A percentile compares a stretch with the other conserved stretches of the same genome.
These are phyloP conservation scores for Pseudonitzschia pungens DNA, from an alignment of 108 stramenopile species.

Conservation along the genomic window DNA sequence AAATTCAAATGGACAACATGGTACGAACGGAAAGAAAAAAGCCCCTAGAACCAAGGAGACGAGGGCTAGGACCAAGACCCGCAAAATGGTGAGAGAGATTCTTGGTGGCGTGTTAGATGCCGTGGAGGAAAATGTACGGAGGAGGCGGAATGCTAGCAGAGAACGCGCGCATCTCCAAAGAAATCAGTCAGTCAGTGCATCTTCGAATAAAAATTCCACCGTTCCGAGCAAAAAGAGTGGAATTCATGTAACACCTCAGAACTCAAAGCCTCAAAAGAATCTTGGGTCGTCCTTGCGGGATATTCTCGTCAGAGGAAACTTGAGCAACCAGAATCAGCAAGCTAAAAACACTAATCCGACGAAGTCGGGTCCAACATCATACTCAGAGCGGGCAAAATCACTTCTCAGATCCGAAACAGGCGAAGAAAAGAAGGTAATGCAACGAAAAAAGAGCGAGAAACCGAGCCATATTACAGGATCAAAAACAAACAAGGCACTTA, in stretches of 20 bases:
- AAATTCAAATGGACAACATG: slow-evolving; percentile 24
- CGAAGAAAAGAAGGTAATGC: neutral
- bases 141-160: slow-evolving; percentile 24
- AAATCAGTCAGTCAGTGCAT: slow-evolving; percentile 1
- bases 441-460: slow-evolving; percentile 28
- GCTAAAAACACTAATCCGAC: neutral
- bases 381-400: slow-evolving; percentile 14
- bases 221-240: neutral
- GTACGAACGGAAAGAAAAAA: slow-evolving; percentile 37
- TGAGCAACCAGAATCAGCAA: neutral
- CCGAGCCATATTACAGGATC: slow-evolving; percentile 30
- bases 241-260: neutral
- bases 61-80: slow-evolving; percentile 28
- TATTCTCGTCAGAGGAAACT: slow-evolving; percentile 9
- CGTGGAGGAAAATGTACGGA: slow-evolving; percentile 53
- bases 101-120: slow-evolving; percentile 55
- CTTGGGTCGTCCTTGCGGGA: slow-evolving; percentile 3
- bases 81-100: slow-evolving; percentile 61
- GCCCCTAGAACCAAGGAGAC: slow-evolving; percentile 22
- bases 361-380: neutral
- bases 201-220: neutral
- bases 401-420: neutral
- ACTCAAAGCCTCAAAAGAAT: neutral
- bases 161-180: neutral
- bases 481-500: slow-evolving; percentile 34